Evolutionary conservation across 2,329 filamentous ascomycete genomes (phyloP), one percentile per base, ranked within the genome.

Genomic region (Lecanicillium sp.): DNA sequence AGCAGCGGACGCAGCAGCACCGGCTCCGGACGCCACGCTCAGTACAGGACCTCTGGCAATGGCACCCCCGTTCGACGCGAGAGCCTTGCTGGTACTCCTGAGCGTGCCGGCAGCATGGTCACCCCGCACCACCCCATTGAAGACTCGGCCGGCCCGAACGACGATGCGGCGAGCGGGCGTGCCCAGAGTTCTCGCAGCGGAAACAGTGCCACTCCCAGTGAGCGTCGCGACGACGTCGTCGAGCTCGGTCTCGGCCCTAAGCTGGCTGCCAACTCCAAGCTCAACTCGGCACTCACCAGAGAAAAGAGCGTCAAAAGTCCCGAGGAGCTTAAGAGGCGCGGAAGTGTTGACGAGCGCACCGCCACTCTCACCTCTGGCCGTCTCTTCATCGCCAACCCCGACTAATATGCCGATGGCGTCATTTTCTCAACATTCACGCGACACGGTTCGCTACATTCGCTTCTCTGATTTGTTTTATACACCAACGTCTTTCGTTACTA

Each of bases 371-470:
- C 78, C 17, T 76, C 79, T 23, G 82, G 82, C 41, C 78, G 87
- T 53, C 75, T 94, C 50, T 93, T 87, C 65, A 90, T 94, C 60
- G 88, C 88, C 58, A 94, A 94, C 66, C 88, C 88, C 15, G 88
- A 93, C 65, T 78, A 67, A 72, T 30, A n/a, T 9, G 27, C 27
- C n/a, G 9, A n/a, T n/a, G n/a, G n/a, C n/a, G n/a, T n/a, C n/a
- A n/a, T n/a, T n/a, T n/a, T n/a, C n/a, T n/a, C n/a, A n/a, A n/a
- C n/a, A n/a, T n/a, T n/a, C n/a, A n/a, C n/a, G n/a, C n/a, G n/a
- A n/a, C n/a, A n/a, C n/a, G n/a, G n/a, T n/a, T n/a, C n/a, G n/a
- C n/a, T n/a, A n/a, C n/a, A n/a, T 19, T 24, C 32, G 11, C 29
- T 26, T 30, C 26, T 33, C 10, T n/a, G 17, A 15, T 2, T 30